Evolutionary conservation across 495 filamentous ascomycete genomes (phyloP), one percentile per base, ranked within the genome.

Genomic region (Penicillium antarcticum): DNA sequence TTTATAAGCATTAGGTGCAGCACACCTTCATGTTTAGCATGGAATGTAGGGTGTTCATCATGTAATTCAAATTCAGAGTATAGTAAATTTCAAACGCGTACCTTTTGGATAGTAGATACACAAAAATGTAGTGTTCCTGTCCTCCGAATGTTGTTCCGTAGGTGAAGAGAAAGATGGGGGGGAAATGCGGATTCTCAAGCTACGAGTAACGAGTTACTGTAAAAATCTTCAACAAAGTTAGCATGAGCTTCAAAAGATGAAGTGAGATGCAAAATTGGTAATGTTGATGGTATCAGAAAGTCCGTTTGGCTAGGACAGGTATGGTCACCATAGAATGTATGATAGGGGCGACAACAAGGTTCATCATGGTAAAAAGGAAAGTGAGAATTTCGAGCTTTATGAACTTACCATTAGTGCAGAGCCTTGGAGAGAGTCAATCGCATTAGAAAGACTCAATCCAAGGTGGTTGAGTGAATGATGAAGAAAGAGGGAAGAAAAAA

Each of bases 251-350:
- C 49, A 47, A 40, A 17, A 55, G 48, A 33, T 35, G 41, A 49
- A 44, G 26, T 52, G 45, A 52, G 45, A 47, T 17, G 56, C 55
- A 56, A 52, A 42, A 52, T 31, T 41, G 24, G 51, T 55, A 51
- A 45, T 36, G 48, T 56, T 39, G 34, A 35, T 54, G 18, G 61
- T 65, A 72, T 91, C 87, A 91, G 87, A 77, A 63, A 74, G 86
- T 89, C 90, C 84, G 79, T 95, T 95, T 92, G 89, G 89, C 86
- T 72, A 80, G 77, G 88, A 91, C 87, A 82, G 87, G 70, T 88
- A 90, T 85, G 72, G 81, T 94, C 89, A 92, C 87, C 90, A 95
- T 70, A 62, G 67, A 72, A 67, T 73, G 86, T 92, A 81, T 83
- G 89, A 91, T 91, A 89, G 89, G 89, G 89, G 89, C 89, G 89